Conservation (phyloP, 371 early-diverging fungal genomes). For the Mortierella sp. region DNA sequence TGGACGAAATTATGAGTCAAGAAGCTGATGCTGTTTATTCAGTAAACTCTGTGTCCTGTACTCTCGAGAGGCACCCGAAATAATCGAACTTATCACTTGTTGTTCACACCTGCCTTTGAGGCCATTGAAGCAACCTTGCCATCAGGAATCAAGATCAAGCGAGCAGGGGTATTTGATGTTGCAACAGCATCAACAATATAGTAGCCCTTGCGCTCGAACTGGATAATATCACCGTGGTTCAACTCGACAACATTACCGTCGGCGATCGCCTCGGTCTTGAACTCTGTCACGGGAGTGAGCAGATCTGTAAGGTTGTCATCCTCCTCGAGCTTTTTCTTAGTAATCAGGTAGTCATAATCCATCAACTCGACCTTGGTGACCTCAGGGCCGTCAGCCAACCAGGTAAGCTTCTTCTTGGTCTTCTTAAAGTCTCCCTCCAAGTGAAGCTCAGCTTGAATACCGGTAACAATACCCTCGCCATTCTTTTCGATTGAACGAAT, state of each 20-base stretch:
- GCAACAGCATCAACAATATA: conserved; percentile 88
- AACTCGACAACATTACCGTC: conserved; percentile 17
- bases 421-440: conserved; percentile 98
- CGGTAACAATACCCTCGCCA: conserved; percentile 60
- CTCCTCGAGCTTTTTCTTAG: conserved; percentile 94
- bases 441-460: conserved; percentile 78
- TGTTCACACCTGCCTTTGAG: too few relatives aligned
- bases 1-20: too few relatives aligned
- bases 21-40: too few relatives aligned
- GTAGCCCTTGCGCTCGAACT: conserved; percentile 99
- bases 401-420: conserved; percentile 99
- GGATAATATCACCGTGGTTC: conserved; percentile 90
- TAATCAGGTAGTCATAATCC: conserved; percentile 97
- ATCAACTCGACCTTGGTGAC: conserved; percentile 76
- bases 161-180: conserved; percentile 60
- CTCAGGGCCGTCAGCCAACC: conserved; percentile 84
- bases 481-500: conserved; percentile 75
- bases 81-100: too few relatives aligned
- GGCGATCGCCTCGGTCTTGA: conserved; percentile 63
- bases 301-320: too few relatives aligned
- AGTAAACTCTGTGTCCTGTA: too few relatives aligned
- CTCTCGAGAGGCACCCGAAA: too few relatives aligned
- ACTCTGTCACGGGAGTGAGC: conserved; percentile 85
- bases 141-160: conserved; percentile 94
- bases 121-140: conserved; percentile 87